Conservation (phyloP, 352 stramenopile genomes). For the Pythium guiyangense region DNA sequence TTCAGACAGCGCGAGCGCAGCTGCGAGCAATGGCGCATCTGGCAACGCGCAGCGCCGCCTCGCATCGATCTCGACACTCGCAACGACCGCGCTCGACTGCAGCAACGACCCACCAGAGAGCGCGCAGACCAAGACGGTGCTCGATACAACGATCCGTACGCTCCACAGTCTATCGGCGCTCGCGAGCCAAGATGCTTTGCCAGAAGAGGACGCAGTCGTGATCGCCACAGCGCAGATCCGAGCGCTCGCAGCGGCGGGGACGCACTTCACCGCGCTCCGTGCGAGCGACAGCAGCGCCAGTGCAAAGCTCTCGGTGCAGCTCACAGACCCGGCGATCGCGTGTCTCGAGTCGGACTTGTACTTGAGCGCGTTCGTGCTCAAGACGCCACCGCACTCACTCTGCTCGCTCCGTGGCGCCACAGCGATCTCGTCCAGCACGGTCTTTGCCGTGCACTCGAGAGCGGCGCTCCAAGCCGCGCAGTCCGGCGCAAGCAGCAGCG, state of each 20-base stretch:
- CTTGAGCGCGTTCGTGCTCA: conserved; percentile 42
- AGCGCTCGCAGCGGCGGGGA: conserved; percentile 30
- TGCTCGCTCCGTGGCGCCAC: conserved; percentile 37
- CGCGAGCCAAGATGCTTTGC: conserved; percentile 42
- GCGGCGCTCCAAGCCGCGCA: conserved; percentile 18
- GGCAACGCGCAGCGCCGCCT: neutral
- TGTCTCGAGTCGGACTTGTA: conserved; percentile 50
- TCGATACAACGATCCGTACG: conserved; percentile 31
- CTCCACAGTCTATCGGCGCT: conserved; percentile 50
- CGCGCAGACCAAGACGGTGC: conserved; percentile 14
- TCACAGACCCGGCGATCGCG: conserved; percentile 33
- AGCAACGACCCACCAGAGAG: conserved; percentile 14
- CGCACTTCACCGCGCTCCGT: conserved; percentile 8
- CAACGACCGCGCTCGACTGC: conserved; percentile 9
- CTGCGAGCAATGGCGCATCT: neutral
- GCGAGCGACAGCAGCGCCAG: neutral
- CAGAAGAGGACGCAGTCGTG: conserved; percentile 25
- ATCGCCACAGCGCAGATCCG: conserved; percentile 28
- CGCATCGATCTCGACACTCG: neutral
- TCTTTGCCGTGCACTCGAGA: conserved; percentile 47
- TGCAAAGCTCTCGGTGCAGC: conserved; percentile 25
- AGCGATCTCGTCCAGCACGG: conserved; percentile 32
- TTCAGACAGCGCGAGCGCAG: neutral
- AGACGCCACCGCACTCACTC: conserved; percentile 26
- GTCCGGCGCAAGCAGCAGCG: conserved; percentile 9